phyloP scores from a whole-genome alignment of 2,329 filamentous ascomycete genomes.

The Arachnomyces sp. region DNA sequence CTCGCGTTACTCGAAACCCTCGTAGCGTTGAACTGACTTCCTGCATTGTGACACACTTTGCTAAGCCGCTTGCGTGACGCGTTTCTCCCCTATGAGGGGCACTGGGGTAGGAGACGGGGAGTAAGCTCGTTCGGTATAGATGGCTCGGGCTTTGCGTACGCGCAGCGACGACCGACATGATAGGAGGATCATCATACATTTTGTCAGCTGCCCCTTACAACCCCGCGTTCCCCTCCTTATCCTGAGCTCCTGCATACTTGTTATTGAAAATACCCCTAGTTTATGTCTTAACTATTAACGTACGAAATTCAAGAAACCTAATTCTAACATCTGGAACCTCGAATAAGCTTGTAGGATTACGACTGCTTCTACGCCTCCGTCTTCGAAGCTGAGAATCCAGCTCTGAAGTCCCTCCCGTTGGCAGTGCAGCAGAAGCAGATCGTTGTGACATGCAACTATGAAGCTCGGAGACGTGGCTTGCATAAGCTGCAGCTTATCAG shows the following conservation, averaged over 20 bases:
- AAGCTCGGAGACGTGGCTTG: conserved; percentile 58
- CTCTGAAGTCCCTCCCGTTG: conserved; percentile 62
- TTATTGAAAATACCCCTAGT: neutral
- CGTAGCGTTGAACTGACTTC: too few species aligned
- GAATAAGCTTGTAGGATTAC: conserved; percentile 32
- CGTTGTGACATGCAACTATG: conserved; percentile 88
- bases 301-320: conserved; percentile 1
- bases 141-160: too few species aligned
- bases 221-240: neutral
- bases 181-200: conserved; percentile 67
- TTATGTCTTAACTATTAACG: too few species aligned
- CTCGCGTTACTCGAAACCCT: too few species aligned
- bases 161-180: conserved; percentile 39
- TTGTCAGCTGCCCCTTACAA: conserved; percentile 46
- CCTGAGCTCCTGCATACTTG: neutral
- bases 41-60: too few species aligned
- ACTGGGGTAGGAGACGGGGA: too few species aligned
- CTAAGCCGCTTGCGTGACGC: too few species aligned
- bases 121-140: too few species aligned
- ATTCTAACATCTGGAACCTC: conserved; percentile 2
- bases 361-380: conserved; percentile 89
- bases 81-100: too few species aligned
- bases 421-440: conserved; percentile 92
- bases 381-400: conserved; percentile 70
- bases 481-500: conserved; percentile 76